A percentile compares a stretch with the other conserved stretches of the same genome.
These are phyloP conservation scores for Penicillium sumatraense DNA, from an alignment of 2,329 filamentous ascomycete genomes.

Conservation along the genomic window DNA sequence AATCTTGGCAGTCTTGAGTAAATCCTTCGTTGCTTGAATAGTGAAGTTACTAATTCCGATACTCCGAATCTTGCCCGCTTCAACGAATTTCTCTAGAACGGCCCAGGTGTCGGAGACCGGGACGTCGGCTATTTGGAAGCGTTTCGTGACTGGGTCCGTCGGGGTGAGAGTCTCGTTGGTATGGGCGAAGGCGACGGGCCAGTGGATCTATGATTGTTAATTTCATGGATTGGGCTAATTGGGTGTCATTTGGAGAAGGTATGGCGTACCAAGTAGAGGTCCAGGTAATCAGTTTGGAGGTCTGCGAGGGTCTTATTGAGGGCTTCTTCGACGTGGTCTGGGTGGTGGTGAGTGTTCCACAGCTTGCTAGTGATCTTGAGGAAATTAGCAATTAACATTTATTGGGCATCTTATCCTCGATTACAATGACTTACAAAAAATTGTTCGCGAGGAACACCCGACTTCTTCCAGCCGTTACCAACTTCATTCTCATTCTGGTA, in stretches of 20 bases:
- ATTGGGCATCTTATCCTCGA: no score
- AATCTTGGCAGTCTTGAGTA: constrained; percentile 50
- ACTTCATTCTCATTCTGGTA: constrained; percentile 40
- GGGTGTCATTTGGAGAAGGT: not conserved
- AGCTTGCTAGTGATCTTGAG: constrained; percentile 60
- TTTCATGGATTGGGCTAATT: not conserved
- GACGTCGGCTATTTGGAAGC: constrained; percentile 33
- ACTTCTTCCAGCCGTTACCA: constrained; percentile 38
- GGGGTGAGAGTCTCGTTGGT: constrained; percentile 34
- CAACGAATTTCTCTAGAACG: constrained; percentile 40
- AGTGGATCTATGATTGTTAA: constrained; percentile 34
- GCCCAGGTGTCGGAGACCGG: constrained; percentile 41
- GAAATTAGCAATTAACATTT: not conserved
- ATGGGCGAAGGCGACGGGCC: constrained; percentile 37
- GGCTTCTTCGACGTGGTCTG: constrained; percentile 54
- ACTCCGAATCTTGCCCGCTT: constrained; percentile 39
- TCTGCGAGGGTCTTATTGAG: constrained; percentile 56
- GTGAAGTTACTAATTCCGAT: constrained; percentile 48
- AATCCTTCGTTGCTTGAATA: constrained; percentile 36
- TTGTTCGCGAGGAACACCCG: constrained; percentile 36
- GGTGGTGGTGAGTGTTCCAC: constrained; percentile 61
- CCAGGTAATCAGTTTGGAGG: constrained; percentile 58
- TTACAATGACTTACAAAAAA: constrained; percentile 31
- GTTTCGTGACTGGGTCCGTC: constrained; percentile 29
- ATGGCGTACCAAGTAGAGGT: constrained; percentile 52